These are phyloP conservation scores for Lasiosphaeria miniovina DNA, from an alignment of 495 filamentous ascomycete genomes.

Conservation along the genomic window DNA sequence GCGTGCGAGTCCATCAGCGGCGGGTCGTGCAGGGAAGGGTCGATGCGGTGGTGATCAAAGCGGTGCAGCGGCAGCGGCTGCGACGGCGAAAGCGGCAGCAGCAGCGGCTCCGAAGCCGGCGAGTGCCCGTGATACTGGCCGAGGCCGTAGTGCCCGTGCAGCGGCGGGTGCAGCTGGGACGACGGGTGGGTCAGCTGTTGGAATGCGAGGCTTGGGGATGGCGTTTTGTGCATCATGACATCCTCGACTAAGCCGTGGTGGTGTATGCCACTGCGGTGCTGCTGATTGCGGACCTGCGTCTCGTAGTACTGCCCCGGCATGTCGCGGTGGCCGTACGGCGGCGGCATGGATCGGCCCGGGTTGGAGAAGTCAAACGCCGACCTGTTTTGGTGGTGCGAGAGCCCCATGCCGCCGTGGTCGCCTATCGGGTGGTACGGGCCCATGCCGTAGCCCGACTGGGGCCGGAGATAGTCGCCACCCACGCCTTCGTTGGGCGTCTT, in stretches of 20 bases:
- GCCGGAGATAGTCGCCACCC: slow-evolving; percentile 36
- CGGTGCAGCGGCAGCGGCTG: slow-evolving; percentile 22
- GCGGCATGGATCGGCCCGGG: slow-evolving; percentile 57
- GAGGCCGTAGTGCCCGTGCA: slow-evolving; percentile 18
- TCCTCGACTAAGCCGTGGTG: slow-evolving; percentile 49
- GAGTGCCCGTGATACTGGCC: slow-evolving; percentile 20
- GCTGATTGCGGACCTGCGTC: slow-evolving; percentile 45
- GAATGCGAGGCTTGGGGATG: slow-evolving; percentile 38
- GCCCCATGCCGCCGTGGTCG: slow-evolving; percentile 29
- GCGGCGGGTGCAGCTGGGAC: not conserved
- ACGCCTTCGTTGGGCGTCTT: slow-evolving; percentile 31
- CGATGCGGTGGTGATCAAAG: slow-evolving; percentile 31
- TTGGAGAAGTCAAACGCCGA: slow-evolving; percentile 63
- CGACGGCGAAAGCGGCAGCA: slow-evolving; percentile 10
- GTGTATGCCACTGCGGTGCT: slow-evolving; percentile 21
- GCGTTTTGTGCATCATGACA: slow-evolving; percentile 46
- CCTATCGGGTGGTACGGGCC: slow-evolving; percentile 24
- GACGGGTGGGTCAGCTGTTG: slow-evolving; percentile 5
- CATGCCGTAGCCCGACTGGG: slow-evolving; percentile 27
- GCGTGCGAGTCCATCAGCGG: slow-evolving; percentile 16
- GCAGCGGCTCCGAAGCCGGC: slow-evolving; percentile 9
- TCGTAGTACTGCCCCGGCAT: slow-evolving; percentile 61
- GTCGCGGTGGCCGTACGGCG: slow-evolving; percentile 51
- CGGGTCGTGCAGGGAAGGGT: slow-evolving; percentile 20
- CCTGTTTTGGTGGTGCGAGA: slow-evolving; percentile 37